Percentiles rank a stretch among this genome's conserved stretches.
Evolutionary conservation across 139 green algal species (phyloP).

Genomic region (Diplosphaera chodatii): DNA sequence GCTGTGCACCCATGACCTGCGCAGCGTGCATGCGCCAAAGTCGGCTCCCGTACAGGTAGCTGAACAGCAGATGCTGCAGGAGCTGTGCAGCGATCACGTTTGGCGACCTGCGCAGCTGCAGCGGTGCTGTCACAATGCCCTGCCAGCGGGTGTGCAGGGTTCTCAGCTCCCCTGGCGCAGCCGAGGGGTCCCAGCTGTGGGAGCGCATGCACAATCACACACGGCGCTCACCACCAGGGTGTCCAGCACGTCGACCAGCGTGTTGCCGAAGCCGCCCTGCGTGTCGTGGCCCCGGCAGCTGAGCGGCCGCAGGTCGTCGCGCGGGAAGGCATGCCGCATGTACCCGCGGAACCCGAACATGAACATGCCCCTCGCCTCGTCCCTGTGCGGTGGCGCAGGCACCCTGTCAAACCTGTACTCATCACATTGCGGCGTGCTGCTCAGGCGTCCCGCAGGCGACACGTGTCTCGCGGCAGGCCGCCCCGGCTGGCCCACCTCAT

Average conservation of each 20-base stretch:
- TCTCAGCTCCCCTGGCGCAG: too few species aligned
- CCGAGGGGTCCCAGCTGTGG: too few species aligned
- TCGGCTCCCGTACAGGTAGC: too few species aligned
- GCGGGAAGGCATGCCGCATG: constrained; percentile 68
- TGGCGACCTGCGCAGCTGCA: too few species aligned
- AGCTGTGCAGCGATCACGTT: too few species aligned
- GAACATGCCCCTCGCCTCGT: constrained; percentile 66
- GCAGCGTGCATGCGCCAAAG: neutral
- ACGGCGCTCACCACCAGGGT: constrained; percentile 58
- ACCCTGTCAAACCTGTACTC: too few species aligned
- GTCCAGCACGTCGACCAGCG: constrained; percentile 79
- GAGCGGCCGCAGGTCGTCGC: constrained; percentile 77
- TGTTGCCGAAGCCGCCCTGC: constrained; percentile 77
- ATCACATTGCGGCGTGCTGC: too few species aligned
- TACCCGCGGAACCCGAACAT: constrained; percentile 56
- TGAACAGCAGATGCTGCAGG: neutral
- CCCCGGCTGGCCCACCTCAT: neutral
- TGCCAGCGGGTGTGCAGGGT: too few species aligned
- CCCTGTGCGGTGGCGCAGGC: constrained; percentile 18
- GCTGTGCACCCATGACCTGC: constrained; percentile 42
- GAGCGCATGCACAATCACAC: neutral
- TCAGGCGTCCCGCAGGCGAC: too few species aligned
- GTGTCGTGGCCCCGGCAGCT: constrained; percentile 67
- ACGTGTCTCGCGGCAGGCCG: too few species aligned
- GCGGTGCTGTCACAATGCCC: too few species aligned